Evolutionary conservation across 768 basidiomycete species (phyloP), one percentile per base, ranked within the genome.

Genomic region (Collybia mongolica): DNA sequence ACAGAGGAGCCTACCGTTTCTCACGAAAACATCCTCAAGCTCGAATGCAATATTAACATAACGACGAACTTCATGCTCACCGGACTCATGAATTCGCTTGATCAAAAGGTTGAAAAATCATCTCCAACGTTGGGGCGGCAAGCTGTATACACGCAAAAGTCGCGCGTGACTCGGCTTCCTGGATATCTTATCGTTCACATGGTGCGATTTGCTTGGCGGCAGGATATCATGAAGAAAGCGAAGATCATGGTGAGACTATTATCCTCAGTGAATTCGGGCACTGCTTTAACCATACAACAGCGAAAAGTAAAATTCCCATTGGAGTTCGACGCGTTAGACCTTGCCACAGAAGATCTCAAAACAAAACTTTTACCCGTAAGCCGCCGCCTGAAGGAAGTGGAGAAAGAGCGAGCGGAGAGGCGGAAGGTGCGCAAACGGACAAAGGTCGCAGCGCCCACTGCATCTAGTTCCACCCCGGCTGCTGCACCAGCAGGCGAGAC

Each of bases 131-230:
- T 99, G 1, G 86, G 83, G 0, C 83, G 94, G 11, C 79, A 90
- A 37, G 95, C 95, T 0, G 66, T 78, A 0, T 98, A 98, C 72
- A 83, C 75, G 18, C 86, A 91, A 61, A 83, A 81, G 32, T 87
- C 90, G 3, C 85, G 93, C 7, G 61, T 99, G 44, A 82, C 90
- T 9, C 81, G 95, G 18, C 73, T 98, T 11, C 97, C 97, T 0
- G 67, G 82, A 4, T 95, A 90, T 60, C 79, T 97, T 18, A 85
- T 87, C 5, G 82, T 98, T 3, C 93, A 98, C 60, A 91, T 98
- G 88, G 94, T 95, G 11, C 89, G 97, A 41, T 99, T 98, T 66
- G 88, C 86, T 48, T 99, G 97, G 97, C 76, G 92, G 52, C 76
- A 81, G 32, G 97, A 98, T 57, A 94, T 97, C 52, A 70, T 69